These are phyloP conservation scores for Rhodofomes roseus DNA, from an alignment of 1,284 basidiomycete genomes.

Conservation along the genomic window DNA sequence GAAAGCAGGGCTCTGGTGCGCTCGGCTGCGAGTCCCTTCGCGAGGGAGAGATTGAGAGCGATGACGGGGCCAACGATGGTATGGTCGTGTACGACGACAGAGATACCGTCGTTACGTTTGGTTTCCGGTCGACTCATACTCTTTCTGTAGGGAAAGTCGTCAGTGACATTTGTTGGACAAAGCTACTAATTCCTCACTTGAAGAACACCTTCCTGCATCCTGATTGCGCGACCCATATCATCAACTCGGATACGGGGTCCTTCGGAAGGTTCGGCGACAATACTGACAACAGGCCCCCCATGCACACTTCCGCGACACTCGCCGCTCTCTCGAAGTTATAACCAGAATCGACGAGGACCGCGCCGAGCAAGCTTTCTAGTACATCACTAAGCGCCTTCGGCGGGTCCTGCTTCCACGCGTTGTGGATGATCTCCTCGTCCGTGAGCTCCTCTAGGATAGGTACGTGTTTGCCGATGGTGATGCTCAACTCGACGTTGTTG, in stretches of 20 bases:
- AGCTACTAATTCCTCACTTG: slow-evolving; percentile 26
- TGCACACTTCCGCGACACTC: slow-evolving; percentile 52
- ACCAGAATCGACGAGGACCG: slow-evolving; percentile 76
- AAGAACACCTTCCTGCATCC: slow-evolving; percentile 53
- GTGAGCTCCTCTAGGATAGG: slow-evolving; percentile 53
- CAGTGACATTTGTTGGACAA: background rate
- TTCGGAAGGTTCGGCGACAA: slow-evolving; percentile 54
- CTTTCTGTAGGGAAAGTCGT: slow-evolving; percentile 38
- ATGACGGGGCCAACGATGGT: slow-evolving; percentile 56
- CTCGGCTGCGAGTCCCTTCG: slow-evolving; percentile 64
- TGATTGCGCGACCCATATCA: slow-evolving; percentile 54
- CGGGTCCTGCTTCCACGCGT: slow-evolving; percentile 78
- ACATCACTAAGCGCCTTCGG: slow-evolving; percentile 78
- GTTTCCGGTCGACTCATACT: slow-evolving; percentile 39
- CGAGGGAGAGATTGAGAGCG: slow-evolving; percentile 49
- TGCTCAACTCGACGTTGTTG: slow-evolving; percentile 65
- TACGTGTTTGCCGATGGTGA: slow-evolving; percentile 57
- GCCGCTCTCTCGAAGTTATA: slow-evolving; percentile 67
- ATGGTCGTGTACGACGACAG: slow-evolving; percentile 55
- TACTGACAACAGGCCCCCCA: slow-evolving; percentile 57
- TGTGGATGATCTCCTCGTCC: slow-evolving; percentile 56
- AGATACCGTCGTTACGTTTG: slow-evolving; percentile 46
- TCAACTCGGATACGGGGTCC: slow-evolving; percentile 66
- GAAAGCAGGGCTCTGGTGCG: slow-evolving; percentile 49
- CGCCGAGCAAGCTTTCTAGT: slow-evolving; percentile 82